phyloP scores from a whole-genome alignment of 2,329 filamentous ascomycete genomes.

The Rhinocladiella similis region DNA sequence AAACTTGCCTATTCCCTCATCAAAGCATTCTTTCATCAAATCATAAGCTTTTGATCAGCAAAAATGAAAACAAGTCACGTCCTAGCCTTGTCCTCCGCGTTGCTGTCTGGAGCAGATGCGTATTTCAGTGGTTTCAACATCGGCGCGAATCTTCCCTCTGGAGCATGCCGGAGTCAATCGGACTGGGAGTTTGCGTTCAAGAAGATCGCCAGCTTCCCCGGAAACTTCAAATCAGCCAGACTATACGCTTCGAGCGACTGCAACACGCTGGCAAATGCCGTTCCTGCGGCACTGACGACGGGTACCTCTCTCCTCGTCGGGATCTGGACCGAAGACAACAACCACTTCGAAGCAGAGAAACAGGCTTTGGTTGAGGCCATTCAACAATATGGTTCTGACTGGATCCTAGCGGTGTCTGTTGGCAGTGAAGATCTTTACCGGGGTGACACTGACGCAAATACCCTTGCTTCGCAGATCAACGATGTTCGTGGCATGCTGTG shows the following conservation, averaged over 20 bases:
- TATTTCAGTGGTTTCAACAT: conserved; percentile 35
- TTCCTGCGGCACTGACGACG: conserved; percentile 61
- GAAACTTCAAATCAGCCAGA: conserved; percentile 31
- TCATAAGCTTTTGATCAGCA: neutral
- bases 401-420: conserved; percentile 65
- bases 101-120: conserved; percentile 27
- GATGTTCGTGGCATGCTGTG: conserved; percentile 56
- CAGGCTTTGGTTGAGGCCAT: conserved; percentile 60
- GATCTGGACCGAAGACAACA: conserved; percentile 55
- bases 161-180: conserved; percentile 30
- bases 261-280: conserved; percentile 49
- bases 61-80: conserved; percentile 22
- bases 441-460: conserved; percentile 42
- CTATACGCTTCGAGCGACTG: conserved; percentile 43
- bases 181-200: conserved; percentile 34
- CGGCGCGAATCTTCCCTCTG: conserved; percentile 31
- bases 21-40: too few species aligned
- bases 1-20: too few species aligned
- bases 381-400: conserved; percentile 55
- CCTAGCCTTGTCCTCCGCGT: conserved; percentile 21
- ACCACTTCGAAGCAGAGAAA: conserved; percentile 61
- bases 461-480: conserved; percentile 48
- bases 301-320: conserved; percentile 64
- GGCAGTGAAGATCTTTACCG: conserved; percentile 70
- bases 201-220: conserved; percentile 30